phyloP scores from a whole-genome alignment of 768 basidiomycete genomes.

The Serendipita vermifera region DNA sequence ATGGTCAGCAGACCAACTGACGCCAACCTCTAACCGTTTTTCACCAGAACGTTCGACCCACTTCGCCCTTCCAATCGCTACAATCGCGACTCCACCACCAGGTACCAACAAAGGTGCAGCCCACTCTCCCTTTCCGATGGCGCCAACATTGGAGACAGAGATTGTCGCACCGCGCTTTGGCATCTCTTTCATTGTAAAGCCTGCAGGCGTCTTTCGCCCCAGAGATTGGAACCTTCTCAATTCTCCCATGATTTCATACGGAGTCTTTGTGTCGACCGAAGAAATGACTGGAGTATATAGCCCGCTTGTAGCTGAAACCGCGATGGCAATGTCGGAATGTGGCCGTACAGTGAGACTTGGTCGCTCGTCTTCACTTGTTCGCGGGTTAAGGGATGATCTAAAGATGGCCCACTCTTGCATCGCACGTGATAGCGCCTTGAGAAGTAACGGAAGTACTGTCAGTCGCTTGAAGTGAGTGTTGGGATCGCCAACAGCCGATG shows the following conservation, averaged over 20 bases:
- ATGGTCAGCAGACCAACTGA: slow-evolving; percentile 83
- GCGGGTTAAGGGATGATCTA: slow-evolving; percentile 51
- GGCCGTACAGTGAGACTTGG: slow-evolving; percentile 63
- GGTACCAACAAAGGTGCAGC: slow-evolving; percentile 68
- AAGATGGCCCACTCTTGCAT: slow-evolving; percentile 81
- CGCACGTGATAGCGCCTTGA: slow-evolving; percentile 67
- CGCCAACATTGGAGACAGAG: slow-evolving; percentile 72
- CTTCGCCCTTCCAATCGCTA: slow-evolving; percentile 62
- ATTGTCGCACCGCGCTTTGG: slow-evolving; percentile 65
- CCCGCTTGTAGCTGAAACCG: slow-evolving; percentile 67
- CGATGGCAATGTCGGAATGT: slow-evolving; percentile 60
- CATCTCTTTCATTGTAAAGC: slow-evolving; percentile 53
- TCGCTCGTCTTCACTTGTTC: slow-evolving; percentile 25
- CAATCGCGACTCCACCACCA: slow-evolving; percentile 76
- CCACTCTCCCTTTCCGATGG: slow-evolving; percentile 55
- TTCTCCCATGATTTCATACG: slow-evolving; percentile 48
- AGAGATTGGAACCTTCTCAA: slow-evolving; percentile 49
- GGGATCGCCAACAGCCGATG: slow-evolving; percentile 17
- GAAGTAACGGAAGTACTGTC: slow-evolving; percentile 70
- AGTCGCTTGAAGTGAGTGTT: slow-evolving; percentile 48
- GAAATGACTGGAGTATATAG: slow-evolving; percentile 69
- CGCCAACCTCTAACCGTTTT: slow-evolving; percentile 43
- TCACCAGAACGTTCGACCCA: slow-evolving; percentile 40
- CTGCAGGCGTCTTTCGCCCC: slow-evolving; percentile 55
- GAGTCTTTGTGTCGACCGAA: slow-evolving; percentile 37